Conservation (phyloP, 2,329 filamentous ascomycete species). For the Epichloe gansuensis region DNA sequence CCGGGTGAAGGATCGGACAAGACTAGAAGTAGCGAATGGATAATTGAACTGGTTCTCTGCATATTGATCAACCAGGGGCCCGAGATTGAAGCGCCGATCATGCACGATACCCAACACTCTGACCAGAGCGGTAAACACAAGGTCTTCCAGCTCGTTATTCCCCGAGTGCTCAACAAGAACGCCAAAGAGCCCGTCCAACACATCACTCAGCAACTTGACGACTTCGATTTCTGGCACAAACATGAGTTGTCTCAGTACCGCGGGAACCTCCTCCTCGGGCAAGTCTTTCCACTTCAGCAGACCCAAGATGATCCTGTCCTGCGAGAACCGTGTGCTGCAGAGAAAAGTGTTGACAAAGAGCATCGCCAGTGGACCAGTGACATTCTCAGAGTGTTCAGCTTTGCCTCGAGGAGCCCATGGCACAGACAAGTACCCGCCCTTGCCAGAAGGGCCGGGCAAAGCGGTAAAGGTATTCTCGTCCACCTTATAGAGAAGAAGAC, state of each 20-base stretch:
- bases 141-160: conserved; percentile 82
- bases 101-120: conserved; percentile 87
- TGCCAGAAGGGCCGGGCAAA: conserved; percentile 50
- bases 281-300: conserved; percentile 78
- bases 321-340: conserved; percentile 89
- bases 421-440: conserved; percentile 75
- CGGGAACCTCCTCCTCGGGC: conserved; percentile 56
- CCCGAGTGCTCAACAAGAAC: conserved; percentile 86
- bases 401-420: conserved; percentile 64
- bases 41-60: conserved; percentile 84
- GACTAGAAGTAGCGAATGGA: conserved; percentile 78
- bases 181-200: conserved; percentile 83
- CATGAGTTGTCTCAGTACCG: conserved; percentile 67
- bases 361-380: conserved; percentile 70
- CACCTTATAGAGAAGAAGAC: conserved; percentile 73
- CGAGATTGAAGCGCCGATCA: conserved; percentile 84
- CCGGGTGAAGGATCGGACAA: conserved; percentile 76
- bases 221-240: conserved; percentile 97
- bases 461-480: conserved; percentile 76
- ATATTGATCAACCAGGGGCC: conserved; percentile 83
- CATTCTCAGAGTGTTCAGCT: conserved; percentile 57
- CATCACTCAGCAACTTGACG: conserved; percentile 81
- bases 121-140: conserved; percentile 83
- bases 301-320: conserved; percentile 75
- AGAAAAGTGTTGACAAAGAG: conserved; percentile 73